Evolutionary conservation across 116 monocot genomes (phyloP), one percentile per base, ranked within the genome.

Genomic region (Iris pallida): DNA sequence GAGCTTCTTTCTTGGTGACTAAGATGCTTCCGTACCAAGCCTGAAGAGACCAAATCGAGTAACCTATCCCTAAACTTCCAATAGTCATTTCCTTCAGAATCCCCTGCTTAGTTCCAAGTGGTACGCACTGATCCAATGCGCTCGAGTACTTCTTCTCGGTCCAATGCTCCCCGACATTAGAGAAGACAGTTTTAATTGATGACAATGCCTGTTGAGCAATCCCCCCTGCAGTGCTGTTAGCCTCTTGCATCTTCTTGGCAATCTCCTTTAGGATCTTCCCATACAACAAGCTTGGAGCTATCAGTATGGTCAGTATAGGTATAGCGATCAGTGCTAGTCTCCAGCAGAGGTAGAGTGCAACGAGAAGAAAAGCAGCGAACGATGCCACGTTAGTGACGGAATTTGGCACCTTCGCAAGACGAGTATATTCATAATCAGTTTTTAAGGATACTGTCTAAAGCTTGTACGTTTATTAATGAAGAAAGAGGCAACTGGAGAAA

Each of bases 331-430:
- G n/a, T 18, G 63, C 63, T 64, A 64, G 46, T 46, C 47, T 64
- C 63, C 63, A 64, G 47, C 63, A 64, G 5, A 63, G 63, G n/a
- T 64, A 64, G 6, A 47, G 4, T 46, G 47, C 63, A 16, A 19
- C 44, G 7, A 63, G 44, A 15, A 45, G 63, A 63, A 45, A 63
- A n/a, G 12, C 8, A 16, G 46, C 3, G 63, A 45, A 63, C 63
- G 46, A 5, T 45, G 46, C 44, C 63, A 63, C 5, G 44, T 63
- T 63, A 43, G 16, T 46, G 43, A 63, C 16, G 46, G 16, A 63
- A 45, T 43, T 63, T 45, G 63, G 63, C 44, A 63, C 63, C 63
- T 63, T 7, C 16, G 46, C 44, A 43, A 55, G 18, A 53, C 0
- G 9, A 55, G n/a, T n/a, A n/a, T n/a, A n/a, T n/a, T n/a, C n/a